Evolutionary conservation across 2,329 filamentous ascomycete species (phyloP).

Genomic region (Fusarium longipes): DNA sequence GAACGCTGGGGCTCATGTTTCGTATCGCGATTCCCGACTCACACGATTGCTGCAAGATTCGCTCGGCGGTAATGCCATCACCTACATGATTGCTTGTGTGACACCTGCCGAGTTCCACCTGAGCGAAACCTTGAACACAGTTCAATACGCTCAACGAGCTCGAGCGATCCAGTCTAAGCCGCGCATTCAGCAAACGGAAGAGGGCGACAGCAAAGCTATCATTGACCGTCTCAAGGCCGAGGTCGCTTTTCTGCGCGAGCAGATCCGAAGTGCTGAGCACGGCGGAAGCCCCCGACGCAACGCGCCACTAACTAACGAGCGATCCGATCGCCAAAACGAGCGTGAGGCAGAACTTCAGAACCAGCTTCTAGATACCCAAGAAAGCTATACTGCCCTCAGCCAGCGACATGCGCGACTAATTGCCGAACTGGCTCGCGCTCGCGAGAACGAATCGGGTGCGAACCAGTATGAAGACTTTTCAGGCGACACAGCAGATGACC

Average conservation of each 20-base stretch:
- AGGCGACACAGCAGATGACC: conserved; percentile 84
- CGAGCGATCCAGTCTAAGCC: conserved; percentile 98
- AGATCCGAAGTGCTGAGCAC: conserved; percentile 81
- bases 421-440: conserved; percentile 88
- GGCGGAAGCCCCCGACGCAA: conserved; percentile 66
- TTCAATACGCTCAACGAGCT: conserved; percentile 95
- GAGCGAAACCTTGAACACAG: conserved; percentile 96
- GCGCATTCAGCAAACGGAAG: conserved; percentile 92
- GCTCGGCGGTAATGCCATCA: conserved; percentile 94
- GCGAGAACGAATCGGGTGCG: conserved; percentile 73
- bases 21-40: conserved; percentile 97
- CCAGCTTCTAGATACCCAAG: conserved; percentile 89
- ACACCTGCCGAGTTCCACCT: conserved; percentile 97
- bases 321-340: conserved; percentile 82
- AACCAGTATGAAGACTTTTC: conserved; percentile 69
- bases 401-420: conserved; percentile 96
- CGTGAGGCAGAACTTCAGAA: conserved; percentile 92
- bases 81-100: conserved; percentile 99
- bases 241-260: conserved; percentile 91
- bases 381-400: conserved; percentile 92
- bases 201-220: conserved; percentile 91
- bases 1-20: conserved; percentile 88
- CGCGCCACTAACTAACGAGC: conserved; percentile 69
- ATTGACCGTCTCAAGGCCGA: conserved; percentile 95
- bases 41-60: conserved; percentile 96